Evolutionary conservation across 345 rosid species (phyloP).

Genomic region (Garcia nutans): DNA sequence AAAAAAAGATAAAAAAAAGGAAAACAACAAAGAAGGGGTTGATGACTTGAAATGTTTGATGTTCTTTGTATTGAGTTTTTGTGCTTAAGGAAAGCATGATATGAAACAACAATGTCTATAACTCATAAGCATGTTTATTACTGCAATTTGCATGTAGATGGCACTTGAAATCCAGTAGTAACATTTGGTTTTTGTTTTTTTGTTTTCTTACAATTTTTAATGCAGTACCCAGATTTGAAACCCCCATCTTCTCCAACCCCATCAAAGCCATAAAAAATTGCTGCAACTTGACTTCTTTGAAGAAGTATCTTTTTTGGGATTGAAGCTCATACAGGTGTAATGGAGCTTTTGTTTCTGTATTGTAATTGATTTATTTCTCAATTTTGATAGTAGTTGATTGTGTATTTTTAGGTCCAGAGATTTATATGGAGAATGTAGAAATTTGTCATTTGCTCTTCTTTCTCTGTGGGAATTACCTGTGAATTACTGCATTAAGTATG

Average conservation of each 20-base stretch:
- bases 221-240: slow-evolving; percentile 55
- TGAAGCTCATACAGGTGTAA: not conserved
- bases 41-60: not conserved
- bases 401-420: not conserved
- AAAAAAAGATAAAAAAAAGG: not conserved
- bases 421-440: not conserved
- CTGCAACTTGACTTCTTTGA: not conserved
- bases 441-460: too few species aligned
- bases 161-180: not conserved
- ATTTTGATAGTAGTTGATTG: not conserved
- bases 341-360: not conserved
- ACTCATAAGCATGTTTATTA: not conserved
- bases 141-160: not conserved
- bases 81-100: not conserved
- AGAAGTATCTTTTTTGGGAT: slow-evolving; percentile 1
- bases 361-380: not conserved
- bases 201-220: not conserved
- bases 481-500: too few species aligned
- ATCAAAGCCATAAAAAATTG: slow-evolving; percentile 34
- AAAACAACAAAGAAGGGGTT: not conserved
- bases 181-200: not conserved
- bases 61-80: not conserved
- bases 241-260: slow-evolving; percentile 64
- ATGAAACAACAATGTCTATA: not conserved
- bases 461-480: too few species aligned